These are phyloP conservation scores for Apocynum venetum DNA, from an alignment of 257 asterid genomes.

Conservation along the genomic window DNA sequence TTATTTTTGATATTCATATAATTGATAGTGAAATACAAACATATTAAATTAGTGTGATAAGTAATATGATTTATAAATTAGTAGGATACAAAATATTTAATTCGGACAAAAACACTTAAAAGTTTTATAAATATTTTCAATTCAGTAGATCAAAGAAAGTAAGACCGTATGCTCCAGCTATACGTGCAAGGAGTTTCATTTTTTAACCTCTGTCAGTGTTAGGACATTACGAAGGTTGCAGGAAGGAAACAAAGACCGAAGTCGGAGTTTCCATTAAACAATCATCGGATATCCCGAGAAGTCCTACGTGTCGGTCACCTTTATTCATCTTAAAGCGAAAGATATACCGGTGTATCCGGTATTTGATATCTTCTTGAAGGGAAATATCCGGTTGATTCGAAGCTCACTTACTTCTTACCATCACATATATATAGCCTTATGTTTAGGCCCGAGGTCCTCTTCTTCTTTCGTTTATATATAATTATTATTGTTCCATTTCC, in stretches of 20 bases:
- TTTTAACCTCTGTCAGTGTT: slow-evolving; percentile 1
- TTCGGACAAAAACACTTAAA: no score
- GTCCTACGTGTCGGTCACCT: slow-evolving; percentile 63
- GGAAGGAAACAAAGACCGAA: slow-evolving; percentile 19
- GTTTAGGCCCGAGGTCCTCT: slow-evolving; percentile 12
- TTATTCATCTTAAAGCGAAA: slow-evolving; percentile 20
- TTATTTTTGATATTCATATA: no score
- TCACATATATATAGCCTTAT: slow-evolving; percentile 24
- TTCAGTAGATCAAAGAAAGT: not conserved
- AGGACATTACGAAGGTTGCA: not conserved
- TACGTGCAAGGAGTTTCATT: not conserved
- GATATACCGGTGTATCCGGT: slow-evolving; percentile 26
- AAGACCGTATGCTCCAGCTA: not conserved
- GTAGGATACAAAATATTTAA: no score
- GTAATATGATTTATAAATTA: no score
- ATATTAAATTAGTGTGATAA: no score
- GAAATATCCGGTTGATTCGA: slow-evolving; percentile 28
- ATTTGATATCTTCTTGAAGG: slow-evolving; percentile 22
- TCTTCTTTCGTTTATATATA: slow-evolving; percentile 10
- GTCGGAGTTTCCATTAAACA: slow-evolving; percentile 26
- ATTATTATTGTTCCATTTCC: not conserved
- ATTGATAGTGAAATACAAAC: no score
- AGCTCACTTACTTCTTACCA: slow-evolving; percentile 16
- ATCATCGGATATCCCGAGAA: slow-evolving; percentile 47
- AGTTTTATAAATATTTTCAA: no score